Base-by-base conservation (phyloP, 495 filamentous ascomycete genomes). In the Hypoxylon lienhwacheense region DNA sequence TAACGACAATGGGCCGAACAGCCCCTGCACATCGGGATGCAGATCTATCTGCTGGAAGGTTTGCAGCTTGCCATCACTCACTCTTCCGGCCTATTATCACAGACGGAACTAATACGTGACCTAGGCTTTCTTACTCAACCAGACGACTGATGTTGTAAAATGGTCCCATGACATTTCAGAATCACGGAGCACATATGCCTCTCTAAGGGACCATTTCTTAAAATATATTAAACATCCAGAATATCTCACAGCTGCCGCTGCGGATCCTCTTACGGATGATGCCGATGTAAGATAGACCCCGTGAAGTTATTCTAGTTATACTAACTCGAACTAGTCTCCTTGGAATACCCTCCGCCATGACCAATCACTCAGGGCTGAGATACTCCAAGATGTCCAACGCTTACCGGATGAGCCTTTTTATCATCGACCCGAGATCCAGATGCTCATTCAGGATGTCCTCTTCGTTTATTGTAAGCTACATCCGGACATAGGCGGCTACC, bases 391-490 rank as follows among this genome's bases (percentile, higher is more conserved):
- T 74, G 89, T 99, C 28, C 87, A 91, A 48, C 77, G 93, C 53
- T 83, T 99, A 75, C 93, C 95, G 12, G 95, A 99, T 42, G 88
- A 96, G 56, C 74, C 81, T 12, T 95, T 92, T 66, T 99, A 97
- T 51, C 90, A 89, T 20, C 81, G 89, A 41, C 81, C 87, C 8
- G 68, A 75, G 4, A 86, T 91, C 4, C 95, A 97, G 65, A 78
- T 75, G 5, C 89, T 88, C 67, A 83, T 99, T 50, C 77, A 90
- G 15, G 89, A 97, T 66, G 82, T 97, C 29, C 73, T 97, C 29
- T 97, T 98, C 63, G 80, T 98, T 55, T 97, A 90, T 70, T 91
- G 91, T 66, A 97, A 96, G 69, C 83, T 96, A 34, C 92, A 96
- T 59, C 88, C 85, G 8, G 85, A 87, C 59, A 75, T 92, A 33